Evolutionary conservation across 2,329 filamentous ascomycete genomes (phyloP).

Genomic region (Knoxdaviesia proteae): DNA sequence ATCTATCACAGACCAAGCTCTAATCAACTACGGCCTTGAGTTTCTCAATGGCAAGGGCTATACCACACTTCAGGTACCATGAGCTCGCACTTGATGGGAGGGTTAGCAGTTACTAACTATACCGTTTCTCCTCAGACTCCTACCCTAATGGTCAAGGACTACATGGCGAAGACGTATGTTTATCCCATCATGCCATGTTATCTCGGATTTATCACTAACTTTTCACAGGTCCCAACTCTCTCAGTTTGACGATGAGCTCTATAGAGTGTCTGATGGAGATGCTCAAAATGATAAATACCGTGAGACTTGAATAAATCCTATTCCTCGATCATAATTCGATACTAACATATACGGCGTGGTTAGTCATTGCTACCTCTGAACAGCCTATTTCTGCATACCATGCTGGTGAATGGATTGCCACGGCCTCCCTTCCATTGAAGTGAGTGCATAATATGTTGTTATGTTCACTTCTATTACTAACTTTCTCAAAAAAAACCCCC

Average conservation of each 20-base stretch:
- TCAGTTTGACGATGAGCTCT: slow-evolving; percentile 93
- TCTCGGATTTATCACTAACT: too few relatives aligned
- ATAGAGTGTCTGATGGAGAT: slow-evolving; percentile 84
- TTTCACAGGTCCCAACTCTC: slow-evolving; percentile 52
- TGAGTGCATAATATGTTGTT: slow-evolving; percentile 12
- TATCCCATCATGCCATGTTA: too few relatives aligned
- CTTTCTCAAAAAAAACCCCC: background rate
- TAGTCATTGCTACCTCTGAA: slow-evolving; percentile 57
- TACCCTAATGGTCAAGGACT: slow-evolving; percentile 84
- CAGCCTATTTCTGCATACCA: slow-evolving; percentile 89
- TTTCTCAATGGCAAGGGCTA: slow-evolving; percentile 70
- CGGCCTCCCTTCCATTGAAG: slow-evolving; percentile 74
- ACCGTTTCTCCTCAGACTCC: slow-evolving; percentile 38
- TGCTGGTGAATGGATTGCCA: slow-evolving; percentile 78
- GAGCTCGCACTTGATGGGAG: too few relatives aligned
- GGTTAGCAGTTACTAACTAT: too few relatives aligned
- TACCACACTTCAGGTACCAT: slow-evolving; percentile 33
- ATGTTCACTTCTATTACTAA: too few relatives aligned
- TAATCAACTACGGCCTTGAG: slow-evolving; percentile 87
- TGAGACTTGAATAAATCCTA: slow-evolving; percentile 31
- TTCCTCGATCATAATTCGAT: slow-evolving; percentile 22
- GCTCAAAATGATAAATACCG: slow-evolving; percentile 66
- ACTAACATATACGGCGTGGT: slow-evolving; percentile 1
- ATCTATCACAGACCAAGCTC: slow-evolving; percentile 45
- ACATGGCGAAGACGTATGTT: slow-evolving; percentile 71